Conservation (phyloP, 78 protist species). For the Dictyostelium citrinum region DNA sequence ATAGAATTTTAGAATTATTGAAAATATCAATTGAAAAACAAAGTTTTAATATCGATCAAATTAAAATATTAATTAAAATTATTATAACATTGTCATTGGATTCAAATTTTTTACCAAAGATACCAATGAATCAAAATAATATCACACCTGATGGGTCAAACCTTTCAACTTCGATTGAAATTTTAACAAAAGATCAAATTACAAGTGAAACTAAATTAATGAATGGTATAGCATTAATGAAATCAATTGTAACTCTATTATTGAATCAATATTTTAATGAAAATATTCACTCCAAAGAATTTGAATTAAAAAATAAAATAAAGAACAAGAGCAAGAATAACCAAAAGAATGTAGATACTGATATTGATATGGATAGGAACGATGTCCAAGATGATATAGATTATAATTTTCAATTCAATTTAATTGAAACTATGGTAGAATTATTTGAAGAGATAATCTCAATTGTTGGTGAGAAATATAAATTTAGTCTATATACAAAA, state of each 20-base stretch:
- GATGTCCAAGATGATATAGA: neutral
- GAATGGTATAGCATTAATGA: neutral
- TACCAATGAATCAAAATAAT: neutral
- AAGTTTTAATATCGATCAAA: neutral
- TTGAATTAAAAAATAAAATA: neutral
- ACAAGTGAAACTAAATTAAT: neutral
- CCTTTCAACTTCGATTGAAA: neutral
- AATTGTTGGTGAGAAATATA: neutral
- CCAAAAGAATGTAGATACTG: neutral
- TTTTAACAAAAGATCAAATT: neutral
- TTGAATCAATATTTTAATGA: neutral
- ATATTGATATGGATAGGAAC: neutral
- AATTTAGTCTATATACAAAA: neutral
- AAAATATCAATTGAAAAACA: neutral
- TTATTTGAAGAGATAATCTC: neutral
- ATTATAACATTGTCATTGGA: conserved; percentile 9
- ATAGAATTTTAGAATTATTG: neutral
- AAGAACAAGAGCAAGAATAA: neutral
- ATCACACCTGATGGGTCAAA: neutral
- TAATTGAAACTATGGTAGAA: neutral
- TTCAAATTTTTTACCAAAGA: conserved; percentile 7
- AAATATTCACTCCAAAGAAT: neutral
- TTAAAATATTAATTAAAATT: conserved; percentile 8
- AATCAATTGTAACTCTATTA: neutral
- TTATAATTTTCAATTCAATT: neutral